Base-by-base conservation (phyloP, 768 basidiomycete species). In the Suillus bovinus region DNA sequence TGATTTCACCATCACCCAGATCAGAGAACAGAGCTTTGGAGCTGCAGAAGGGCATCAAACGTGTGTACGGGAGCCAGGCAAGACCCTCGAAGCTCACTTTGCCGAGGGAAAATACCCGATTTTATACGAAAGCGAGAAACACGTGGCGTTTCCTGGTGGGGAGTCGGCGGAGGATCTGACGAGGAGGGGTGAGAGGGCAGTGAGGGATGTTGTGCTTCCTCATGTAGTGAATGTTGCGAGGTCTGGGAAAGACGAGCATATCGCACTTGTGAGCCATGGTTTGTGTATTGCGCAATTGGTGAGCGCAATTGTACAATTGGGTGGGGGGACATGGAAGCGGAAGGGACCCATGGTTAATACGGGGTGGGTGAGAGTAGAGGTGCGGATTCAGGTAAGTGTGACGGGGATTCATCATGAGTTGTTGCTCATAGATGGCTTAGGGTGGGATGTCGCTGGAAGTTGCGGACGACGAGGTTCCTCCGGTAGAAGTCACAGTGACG, bases 191-290 rank as follows among this genome's bases (percentile, higher is more conserved):
- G 77, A 81, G 38, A 70, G 73, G 42, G 81, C 78, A 16, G 74
- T 91, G 36, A 71, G 82, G 9, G 78, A 85, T 7, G 36, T 56
- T 10, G 69, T 91, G 7, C 68, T 88, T 67, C 83, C 86, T 4
- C 81, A 87, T 65, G 73, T 91, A n/a, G 63, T 73, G 72, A 68
- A 78, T n/a, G 79, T 78, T 1, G 76, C 76, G 24, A 75, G 76
- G 61, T 72, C 75, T 22, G 76, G 77, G 42, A 72, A 61, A 61
- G 68, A 74, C 42, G 77, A 77, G 38, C 88, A 87, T 64, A 70
- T 92, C 31, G 90, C 84, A 1, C 67, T 93, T 39, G 86, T 91
- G 53, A 91, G 90, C 72, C 91, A 94, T 72, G 90, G 92, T 0
- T 67, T 90, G 27, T 87, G 86, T 71, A 88, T 93, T 52, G 77